Base-by-base conservation (phyloP, 2,329 filamentous ascomycete genomes). In the Colletotrichum liaoningense region DNA sequence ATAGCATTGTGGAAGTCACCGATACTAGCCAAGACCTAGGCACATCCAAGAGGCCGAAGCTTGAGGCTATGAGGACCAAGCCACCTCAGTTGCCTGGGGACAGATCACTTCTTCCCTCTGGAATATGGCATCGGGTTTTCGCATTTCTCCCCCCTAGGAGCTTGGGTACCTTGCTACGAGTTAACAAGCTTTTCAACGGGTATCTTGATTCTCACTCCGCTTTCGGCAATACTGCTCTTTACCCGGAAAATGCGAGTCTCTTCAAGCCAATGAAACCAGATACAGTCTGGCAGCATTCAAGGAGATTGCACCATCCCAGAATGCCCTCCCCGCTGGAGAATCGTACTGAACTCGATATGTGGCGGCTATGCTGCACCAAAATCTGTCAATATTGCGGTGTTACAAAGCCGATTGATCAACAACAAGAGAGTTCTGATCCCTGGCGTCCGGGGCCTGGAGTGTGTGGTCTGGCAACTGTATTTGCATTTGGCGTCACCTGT, bases 321-420 rank as follows among this genome's bases (percentile, higher is more conserved):
- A 90, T 95, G 85, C 94, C 94, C 59, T 87, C 87, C 69, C 94
- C 94, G 33, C 85, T 96, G 63, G 84, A 85, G 65, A 88, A 87
- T 71, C 89, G 88, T 79, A 89, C 89, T 55, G 94, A 97, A 81
- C 84, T 94, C 75, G 89, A 92, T 55, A 95, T 95, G 93, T 95
- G 94, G 89, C 89, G 89, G 78, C 84, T 97, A 63, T 86, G 91
- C 46, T 91, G 90, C 80, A 88, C 89, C 60, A 84, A 79, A 35
- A 82, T 79, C 67, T 97, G 94, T 81, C 91, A 95, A 78, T 90
- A 92, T 76, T 97, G 94, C 82, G 84, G 83, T 67, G 89, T 28
- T 28, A 19, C 85, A 74, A 77, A 76, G 63, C 80, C 79, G 75
- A 52, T 9, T 60, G 19, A 33, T 56, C 67, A 78, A 74, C 66